Conservation (phyloP, 2,329 filamentous ascomycete species). For the Alternaria conjuncta region DNA sequence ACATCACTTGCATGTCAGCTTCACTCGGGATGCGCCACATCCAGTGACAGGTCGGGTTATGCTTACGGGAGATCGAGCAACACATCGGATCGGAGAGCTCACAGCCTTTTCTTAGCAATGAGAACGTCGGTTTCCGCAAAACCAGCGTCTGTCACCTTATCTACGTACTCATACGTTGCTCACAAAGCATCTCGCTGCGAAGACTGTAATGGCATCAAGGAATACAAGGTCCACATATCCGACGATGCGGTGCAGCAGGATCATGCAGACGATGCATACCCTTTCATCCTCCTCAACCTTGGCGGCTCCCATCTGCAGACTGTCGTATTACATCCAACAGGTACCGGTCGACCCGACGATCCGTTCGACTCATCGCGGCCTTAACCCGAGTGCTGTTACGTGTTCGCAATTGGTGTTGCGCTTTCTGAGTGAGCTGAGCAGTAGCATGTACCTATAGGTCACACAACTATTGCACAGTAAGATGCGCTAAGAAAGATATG, state of each 20-base stretch:
- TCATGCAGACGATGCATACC: neutral
- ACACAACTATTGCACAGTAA: neutral
- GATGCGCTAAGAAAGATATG: neutral
- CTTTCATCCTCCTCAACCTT: neutral
- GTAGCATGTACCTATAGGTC: slow-evolving; percentile 1
- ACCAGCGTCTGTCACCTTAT: neutral
- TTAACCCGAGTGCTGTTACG: neutral
- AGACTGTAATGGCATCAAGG: neutral
- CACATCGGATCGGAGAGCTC: neutral
- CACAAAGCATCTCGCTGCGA: neutral
- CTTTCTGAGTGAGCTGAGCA: neutral
- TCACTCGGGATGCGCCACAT: neutral
- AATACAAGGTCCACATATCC: neutral
- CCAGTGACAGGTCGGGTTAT: neutral
- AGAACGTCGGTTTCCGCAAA: neutral
- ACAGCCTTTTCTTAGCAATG: neutral
- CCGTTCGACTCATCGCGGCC: neutral
- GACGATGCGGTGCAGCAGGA: neutral
- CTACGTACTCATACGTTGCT: neutral
- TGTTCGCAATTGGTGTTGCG: neutral
- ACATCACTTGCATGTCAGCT: neutral
- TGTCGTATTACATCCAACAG: neutral
- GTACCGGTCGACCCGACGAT: neutral
- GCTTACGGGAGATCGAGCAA: neutral
- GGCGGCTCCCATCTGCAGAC: neutral